These are phyloP conservation scores for Candida suzukii DNA, from an alignment of 805 yeast species.

Conservation along the genomic window DNA sequence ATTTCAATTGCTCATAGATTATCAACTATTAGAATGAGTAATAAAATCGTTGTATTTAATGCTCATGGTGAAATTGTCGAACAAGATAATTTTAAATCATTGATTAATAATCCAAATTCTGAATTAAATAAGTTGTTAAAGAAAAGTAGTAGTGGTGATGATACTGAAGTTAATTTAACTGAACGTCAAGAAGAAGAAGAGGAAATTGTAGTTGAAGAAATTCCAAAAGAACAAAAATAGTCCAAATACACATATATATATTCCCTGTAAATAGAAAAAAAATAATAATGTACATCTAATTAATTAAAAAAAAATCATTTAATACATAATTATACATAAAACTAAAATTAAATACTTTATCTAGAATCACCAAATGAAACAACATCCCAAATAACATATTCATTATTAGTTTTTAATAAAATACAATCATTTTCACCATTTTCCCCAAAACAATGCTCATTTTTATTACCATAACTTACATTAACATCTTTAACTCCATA, in stretches of 20 bases:
- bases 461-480: constrained; percentile 15
- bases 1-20: constrained; percentile 89
- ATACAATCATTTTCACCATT: constrained; percentile 23
- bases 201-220: constrained; percentile 1
- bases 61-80: constrained; percentile 72
- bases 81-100: constrained; percentile 51
- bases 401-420: constrained; percentile 9
- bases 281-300: background rate
- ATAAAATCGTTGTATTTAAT: constrained; percentile 66
- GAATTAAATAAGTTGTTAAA: constrained; percentile 36
- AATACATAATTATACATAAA: background rate
- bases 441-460: constrained; percentile 21
- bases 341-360: background rate
- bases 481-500: constrained; percentile 23
- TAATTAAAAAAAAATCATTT: background rate
- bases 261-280: background rate
- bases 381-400: constrained; percentile 22
- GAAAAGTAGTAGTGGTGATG: constrained; percentile 20
- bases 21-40: constrained; percentile 79
- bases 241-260: background rate
- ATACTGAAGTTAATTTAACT: constrained; percentile 15
- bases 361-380: constrained; percentile 2
- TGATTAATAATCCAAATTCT: constrained; percentile 39
- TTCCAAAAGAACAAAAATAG: background rate
- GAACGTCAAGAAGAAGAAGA: constrained; percentile 5